phyloP scores from a whole-genome alignment of 176 grass and related monocot species.

The Hsuehochloa calcarea region DNA sequence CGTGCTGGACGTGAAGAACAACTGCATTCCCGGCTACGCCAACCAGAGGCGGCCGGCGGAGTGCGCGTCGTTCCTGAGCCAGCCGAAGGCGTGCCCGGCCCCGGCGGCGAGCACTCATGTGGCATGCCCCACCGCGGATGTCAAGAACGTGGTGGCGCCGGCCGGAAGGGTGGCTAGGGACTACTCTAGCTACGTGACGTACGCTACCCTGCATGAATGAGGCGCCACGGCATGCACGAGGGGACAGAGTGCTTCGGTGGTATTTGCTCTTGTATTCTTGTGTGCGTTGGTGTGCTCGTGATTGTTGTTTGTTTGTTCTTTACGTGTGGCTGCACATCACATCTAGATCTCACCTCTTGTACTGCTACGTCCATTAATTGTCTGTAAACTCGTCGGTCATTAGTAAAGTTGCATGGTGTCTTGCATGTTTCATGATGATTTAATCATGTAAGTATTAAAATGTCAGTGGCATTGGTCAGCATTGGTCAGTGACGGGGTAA shows the following conservation, averaged over 20 bases:
- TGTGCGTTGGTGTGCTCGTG: background rate
- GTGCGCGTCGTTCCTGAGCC: slow-evolving; percentile 58
- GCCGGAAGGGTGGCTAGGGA: background rate
- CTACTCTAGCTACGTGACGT: slow-evolving; percentile 46
- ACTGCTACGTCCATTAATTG: background rate
- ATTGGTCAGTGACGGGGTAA: background rate
- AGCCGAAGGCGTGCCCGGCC: slow-evolving; percentile 44
- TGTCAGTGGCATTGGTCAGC: background rate
- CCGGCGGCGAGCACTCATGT: slow-evolving; percentile 24
- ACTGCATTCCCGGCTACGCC: slow-evolving; percentile 58
- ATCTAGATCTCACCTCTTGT: slow-evolving; percentile 5
- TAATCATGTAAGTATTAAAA: background rate
- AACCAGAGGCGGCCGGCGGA: slow-evolving; percentile 55
- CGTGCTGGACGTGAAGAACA: slow-evolving; percentile 52
- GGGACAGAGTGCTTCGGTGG: background rate
- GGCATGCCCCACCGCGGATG: background rate
- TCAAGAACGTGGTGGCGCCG: background rate
- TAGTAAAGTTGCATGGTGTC: background rate
- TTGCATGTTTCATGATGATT: background rate
- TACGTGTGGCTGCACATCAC: background rate
- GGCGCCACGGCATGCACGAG: slow-evolving; percentile 4
- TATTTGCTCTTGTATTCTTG: slow-evolving; percentile 12
- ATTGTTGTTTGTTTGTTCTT: slow-evolving; percentile 8
- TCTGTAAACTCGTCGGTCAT: background rate
- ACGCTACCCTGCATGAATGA: slow-evolving; percentile 39